These are phyloP conservation scores for Ampelomyces quisqualis DNA, from an alignment of 2,329 filamentous ascomycete genomes.

Conservation along the genomic window DNA sequence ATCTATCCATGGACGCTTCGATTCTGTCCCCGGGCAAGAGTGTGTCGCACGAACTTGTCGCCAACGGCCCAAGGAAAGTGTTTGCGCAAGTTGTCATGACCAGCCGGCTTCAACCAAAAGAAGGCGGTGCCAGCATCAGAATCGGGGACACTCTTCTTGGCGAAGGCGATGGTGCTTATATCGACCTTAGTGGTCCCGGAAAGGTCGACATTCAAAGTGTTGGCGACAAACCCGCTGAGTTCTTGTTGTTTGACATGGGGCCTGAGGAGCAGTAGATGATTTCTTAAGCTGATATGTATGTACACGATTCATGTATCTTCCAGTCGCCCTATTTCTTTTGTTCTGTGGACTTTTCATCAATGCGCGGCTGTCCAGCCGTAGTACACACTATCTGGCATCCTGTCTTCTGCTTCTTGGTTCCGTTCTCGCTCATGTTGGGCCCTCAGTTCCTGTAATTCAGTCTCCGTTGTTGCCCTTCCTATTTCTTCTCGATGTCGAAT, in stretches of 20 bases:
- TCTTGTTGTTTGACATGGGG: constrained; percentile 54
- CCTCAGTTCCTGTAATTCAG: too few relatives aligned
- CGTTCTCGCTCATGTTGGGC: too few relatives aligned
- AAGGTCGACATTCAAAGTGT: constrained; percentile 51
- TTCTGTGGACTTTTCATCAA: too few relatives aligned
- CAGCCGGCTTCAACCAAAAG: constrained; percentile 56
- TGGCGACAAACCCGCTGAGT: constrained; percentile 50
- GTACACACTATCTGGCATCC: too few relatives aligned
- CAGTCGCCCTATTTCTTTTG: too few relatives aligned
- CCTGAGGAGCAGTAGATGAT: constrained; percentile 20
- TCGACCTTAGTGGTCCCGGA: constrained; percentile 55
- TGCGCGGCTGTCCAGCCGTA: too few relatives aligned
- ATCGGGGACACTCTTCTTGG: constrained; percentile 65
- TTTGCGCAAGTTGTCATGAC: constrained; percentile 80
- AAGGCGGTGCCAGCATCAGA: constrained; percentile 70
- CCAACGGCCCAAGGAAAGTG: constrained; percentile 65
- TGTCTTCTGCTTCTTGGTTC: too few relatives aligned
- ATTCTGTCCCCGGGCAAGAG: constrained; percentile 65
- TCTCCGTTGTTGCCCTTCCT: too few relatives aligned
- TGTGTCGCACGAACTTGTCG: constrained; percentile 74
- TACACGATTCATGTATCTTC: too few relatives aligned
- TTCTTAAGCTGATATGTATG: too few relatives aligned
- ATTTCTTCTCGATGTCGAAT: too few relatives aligned
- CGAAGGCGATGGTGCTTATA: constrained; percentile 81
- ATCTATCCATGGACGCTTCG: constrained; percentile 78